Evolutionary conservation across 106 monocot species (phyloP).

Genomic region (Dactylorhiza incarnata): DNA sequence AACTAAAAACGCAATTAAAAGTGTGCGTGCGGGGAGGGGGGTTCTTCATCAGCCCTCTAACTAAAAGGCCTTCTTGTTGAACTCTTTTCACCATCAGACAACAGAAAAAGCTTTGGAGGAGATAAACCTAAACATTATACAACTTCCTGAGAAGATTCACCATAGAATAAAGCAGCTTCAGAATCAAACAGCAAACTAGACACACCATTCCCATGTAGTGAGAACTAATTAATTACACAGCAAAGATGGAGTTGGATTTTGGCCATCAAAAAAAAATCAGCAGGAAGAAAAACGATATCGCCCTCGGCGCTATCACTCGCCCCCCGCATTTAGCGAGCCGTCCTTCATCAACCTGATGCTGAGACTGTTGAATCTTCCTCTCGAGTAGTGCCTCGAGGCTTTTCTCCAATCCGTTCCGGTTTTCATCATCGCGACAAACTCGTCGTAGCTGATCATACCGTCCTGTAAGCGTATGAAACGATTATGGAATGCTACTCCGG

Average conservation of each 20-base stretch:
- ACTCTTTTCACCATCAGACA: neutral
- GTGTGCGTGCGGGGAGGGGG: too few relatives aligned
- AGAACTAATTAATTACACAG: constrained; percentile 3
- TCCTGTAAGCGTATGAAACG: constrained; percentile 8
- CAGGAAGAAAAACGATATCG: neutral
- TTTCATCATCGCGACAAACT: constrained; percentile 28
- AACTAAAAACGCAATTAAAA: too few relatives aligned
- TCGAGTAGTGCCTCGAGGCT: constrained; percentile 24
- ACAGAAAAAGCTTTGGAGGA: neutral
- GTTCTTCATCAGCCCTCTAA: neutral
- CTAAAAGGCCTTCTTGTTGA: neutral
- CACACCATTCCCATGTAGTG: neutral
- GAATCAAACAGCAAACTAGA: neutral
- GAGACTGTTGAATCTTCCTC: constrained; percentile 28
- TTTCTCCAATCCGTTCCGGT: constrained; percentile 29
- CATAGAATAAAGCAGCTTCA: neutral
- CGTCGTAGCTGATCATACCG: constrained; percentile 22
- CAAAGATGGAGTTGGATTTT: neutral
- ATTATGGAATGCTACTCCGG: neutral
- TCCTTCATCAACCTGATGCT: constrained; percentile 29
- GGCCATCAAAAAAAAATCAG: neutral
- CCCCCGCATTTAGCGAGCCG: constrained; percentile 13
- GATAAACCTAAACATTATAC: neutral
- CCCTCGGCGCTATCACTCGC: neutral
- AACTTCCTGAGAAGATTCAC: neutral